Evolutionary conservation across 139 green algal genomes (phyloP).

Genomic region (Coelastrella sp.): DNA sequence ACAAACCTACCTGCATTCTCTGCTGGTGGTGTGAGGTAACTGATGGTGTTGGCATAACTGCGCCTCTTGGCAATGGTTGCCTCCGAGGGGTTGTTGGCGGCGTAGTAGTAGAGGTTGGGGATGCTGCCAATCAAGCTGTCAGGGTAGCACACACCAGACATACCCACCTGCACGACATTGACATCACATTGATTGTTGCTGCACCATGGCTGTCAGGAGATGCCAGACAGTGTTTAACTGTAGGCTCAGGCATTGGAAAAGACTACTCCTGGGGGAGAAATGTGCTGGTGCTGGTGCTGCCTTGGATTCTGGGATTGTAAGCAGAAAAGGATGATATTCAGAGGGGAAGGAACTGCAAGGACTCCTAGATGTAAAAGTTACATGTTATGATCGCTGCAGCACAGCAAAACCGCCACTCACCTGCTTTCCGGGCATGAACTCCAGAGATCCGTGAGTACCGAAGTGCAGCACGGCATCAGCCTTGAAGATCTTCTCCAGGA

Average conservation of each 20-base stretch:
- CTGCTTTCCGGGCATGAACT: slow-evolving; percentile 99
- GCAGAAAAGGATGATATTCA: too few species aligned
- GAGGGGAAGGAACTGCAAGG: too few species aligned
- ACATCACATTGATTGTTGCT: too few species aligned
- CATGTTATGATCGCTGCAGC: not conserved
- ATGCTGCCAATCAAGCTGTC: slow-evolving; percentile 97
- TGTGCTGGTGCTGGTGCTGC: too few species aligned
- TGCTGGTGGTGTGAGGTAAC: slow-evolving; percentile 98
- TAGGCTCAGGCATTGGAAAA: too few species aligned
- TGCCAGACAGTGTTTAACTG: too few species aligned
- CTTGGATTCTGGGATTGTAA: too few species aligned
- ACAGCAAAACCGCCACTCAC: slow-evolving; percentile 47
- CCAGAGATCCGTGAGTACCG: slow-evolving; percentile 98
- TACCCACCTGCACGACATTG: slow-evolving; percentile 83
- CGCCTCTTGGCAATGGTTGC: slow-evolving; percentile 99
- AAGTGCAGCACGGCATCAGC: slow-evolving; percentile 99
- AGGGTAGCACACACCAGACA: slow-evolving; percentile 97
- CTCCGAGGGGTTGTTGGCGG: slow-evolving; percentile 99
- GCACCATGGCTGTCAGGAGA: too few species aligned
- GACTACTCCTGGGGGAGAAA: too few species aligned
- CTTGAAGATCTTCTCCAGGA: slow-evolving; percentile 95
- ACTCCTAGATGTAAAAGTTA: not conserved
- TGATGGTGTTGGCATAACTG: slow-evolving; percentile 99
- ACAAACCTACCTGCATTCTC: slow-evolving; percentile 87
- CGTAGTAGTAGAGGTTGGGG: slow-evolving; percentile 99